Conservation (phyloP, 441 rosid genomes). For the Gossypium aridum region DNA sequence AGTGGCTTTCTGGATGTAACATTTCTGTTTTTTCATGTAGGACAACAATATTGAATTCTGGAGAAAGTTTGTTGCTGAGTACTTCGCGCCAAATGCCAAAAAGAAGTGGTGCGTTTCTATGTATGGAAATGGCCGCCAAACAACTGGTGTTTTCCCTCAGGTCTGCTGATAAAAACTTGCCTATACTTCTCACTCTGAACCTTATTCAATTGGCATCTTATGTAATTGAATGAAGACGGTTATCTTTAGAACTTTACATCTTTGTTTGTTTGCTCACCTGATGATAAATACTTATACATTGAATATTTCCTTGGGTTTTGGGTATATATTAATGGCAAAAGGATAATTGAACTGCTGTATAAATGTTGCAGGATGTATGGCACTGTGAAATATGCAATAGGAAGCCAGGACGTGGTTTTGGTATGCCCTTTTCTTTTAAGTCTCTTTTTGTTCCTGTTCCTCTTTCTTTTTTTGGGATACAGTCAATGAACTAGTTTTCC, state of each 20-base stretch:
- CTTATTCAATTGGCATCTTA: background rate
- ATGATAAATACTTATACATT: background rate
- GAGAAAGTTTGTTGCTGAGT: conserved; percentile 76
- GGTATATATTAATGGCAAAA: background rate
- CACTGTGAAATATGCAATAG: conserved; percentile 98
- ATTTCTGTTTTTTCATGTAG: conserved; percentile 27
- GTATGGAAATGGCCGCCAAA: conserved; percentile 76
- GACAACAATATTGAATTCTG: conserved; percentile 83
- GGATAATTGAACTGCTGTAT: conserved; percentile 5
- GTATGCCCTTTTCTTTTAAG: conserved; percentile 33
- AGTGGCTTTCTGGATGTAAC: conserved; percentile 4
- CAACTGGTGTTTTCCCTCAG: conserved; percentile 80
- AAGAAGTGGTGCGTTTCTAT: conserved; percentile 87
- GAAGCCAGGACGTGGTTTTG: conserved; percentile 98
- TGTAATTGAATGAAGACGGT: conserved; percentile 5
- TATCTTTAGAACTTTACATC: conserved; percentile 3
- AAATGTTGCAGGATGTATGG: conserved; percentile 86
- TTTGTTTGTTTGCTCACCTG: conserved; percentile 3
- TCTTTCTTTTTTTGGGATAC: background rate
- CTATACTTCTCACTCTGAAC: background rate
- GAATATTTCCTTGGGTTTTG: background rate
- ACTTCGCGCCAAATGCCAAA: conserved; percentile 66
- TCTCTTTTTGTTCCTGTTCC: background rate
- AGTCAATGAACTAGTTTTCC: background rate
- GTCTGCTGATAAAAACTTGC: conserved; percentile 28